Evolutionary conservation across 805 yeast genomes (phyloP).

Genomic region (Candida berthetii): DNA sequence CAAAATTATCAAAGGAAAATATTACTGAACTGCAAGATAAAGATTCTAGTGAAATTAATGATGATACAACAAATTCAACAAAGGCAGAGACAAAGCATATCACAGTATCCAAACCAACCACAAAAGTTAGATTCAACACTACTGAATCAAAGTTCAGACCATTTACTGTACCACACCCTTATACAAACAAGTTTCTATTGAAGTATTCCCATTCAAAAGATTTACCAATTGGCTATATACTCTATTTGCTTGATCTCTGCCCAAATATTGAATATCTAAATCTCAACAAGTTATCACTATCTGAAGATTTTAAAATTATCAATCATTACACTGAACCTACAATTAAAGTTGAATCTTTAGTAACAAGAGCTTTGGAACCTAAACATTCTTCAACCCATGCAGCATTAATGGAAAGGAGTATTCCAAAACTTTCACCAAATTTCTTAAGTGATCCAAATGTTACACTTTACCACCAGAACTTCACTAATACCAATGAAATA

Average conservation of each 20-base stretch:
- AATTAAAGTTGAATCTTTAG: conserved; percentile 11
- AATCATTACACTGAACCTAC: neutral
- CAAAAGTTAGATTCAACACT: conserved; percentile 2
- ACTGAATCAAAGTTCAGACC: conserved; percentile 22
- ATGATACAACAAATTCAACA: conserved; percentile 1
- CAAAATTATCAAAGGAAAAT: too few species aligned
- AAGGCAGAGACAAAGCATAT: neutral
- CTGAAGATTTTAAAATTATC: conserved; percentile 56
- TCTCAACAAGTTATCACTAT: conserved; percentile 55
- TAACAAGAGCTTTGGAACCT: conserved; percentile 12
- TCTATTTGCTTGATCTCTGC: conserved; percentile 67
- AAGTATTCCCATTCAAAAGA: conserved; percentile 68
- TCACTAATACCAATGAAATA: neutral
- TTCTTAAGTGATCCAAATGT: conserved; percentile 17
- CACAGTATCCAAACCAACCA: conserved; percentile 2
- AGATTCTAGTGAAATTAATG: conserved; percentile 14
- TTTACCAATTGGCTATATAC: conserved; percentile 68
- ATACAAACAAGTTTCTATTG: conserved; percentile 50
- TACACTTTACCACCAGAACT: conserved; percentile 7
- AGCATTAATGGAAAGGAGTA: conserved; percentile 10
- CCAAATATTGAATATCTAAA: conserved; percentile 50
- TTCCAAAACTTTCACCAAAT: conserved; percentile 2
- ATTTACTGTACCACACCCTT: conserved; percentile 45
- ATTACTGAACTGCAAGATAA: conserved; percentile 1
- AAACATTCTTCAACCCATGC: neutral